phyloP scores from a whole-genome alignment of 2,329 filamentous ascomycete species.

The Pseudogymnoascus sp. region DNA sequence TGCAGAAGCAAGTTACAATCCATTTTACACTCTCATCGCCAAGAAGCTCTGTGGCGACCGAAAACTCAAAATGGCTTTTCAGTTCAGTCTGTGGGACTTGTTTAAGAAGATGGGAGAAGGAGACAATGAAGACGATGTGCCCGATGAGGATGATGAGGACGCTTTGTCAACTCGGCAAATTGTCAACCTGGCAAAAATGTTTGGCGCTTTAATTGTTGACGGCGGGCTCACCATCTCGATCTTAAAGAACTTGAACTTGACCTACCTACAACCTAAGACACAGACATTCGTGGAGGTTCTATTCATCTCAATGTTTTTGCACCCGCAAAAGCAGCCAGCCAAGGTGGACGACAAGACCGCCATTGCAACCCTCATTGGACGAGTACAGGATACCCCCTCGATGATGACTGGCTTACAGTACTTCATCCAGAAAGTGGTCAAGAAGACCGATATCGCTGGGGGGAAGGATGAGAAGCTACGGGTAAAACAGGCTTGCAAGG shows the following conservation, averaged over 20 bases:
- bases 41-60: conserved; percentile 68
- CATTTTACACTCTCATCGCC: conserved; percentile 85
- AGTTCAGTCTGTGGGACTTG: conserved; percentile 78
- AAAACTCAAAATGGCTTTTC: conserved; percentile 74
- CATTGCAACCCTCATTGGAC: conserved; percentile 60
- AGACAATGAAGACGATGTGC: conserved; percentile 51
- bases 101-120: conserved; percentile 82
- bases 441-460: conserved; percentile 52
- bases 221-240: conserved; percentile 51
- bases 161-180: conserved; percentile 48
- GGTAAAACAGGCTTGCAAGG: conserved; percentile 41
- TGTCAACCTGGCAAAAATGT: conserved; percentile 63
- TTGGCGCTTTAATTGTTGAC: conserved; percentile 53
- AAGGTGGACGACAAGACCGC: conserved; percentile 45
- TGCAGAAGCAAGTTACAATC: conserved; percentile 78
- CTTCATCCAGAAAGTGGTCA: conserved; percentile 69
- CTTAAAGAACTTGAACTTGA: conserved; percentile 68
- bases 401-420: conserved; percentile 70
- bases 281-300: conserved; percentile 73
- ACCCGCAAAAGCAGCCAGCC: conserved; percentile 48
- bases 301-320: conserved; percentile 66
- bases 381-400: conserved; percentile 55
- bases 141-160: conserved; percentile 50
- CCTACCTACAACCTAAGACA: conserved; percentile 68
- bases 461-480: conserved; percentile 41